Base-by-base conservation (phyloP, 2,329 filamentous ascomycete species). In the Arthroderma sp. region DNA sequence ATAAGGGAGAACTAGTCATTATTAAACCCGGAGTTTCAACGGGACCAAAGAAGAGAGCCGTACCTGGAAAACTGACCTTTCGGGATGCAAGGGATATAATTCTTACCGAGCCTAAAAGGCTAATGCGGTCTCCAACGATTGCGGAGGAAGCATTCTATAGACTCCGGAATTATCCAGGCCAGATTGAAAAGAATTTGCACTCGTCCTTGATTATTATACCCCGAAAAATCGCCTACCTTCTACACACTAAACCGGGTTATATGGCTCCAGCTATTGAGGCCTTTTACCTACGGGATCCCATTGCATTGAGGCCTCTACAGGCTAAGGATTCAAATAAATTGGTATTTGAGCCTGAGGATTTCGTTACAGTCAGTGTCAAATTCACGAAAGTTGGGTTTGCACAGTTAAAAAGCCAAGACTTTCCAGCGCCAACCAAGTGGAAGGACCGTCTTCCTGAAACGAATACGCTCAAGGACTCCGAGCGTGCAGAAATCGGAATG, bases 311-410 rank as follows among this genome's bases (percentile, higher is more conserved):
- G 57, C 81, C 84, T 0, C 74, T 95, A 2, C 74, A 84, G 57
- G 78, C 79, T 1, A 74, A 79, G 56, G 76, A 79, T 35, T 70
- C 80, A 0, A 73, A 70, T 0, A 70, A 74, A 0, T 75, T 90
- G 1, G 67, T 71, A 1, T 95, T 98, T 64, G 79, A 83, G 2
- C 90, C 90, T 0, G 72, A 79, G 49, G 91, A 97, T 67, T 80
- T 95, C 39, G 86, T 96, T 8, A 85, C 82, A 0, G 76, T 88
- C 28, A 91, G 87, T 64, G 81, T 88, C 31, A 84, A 81, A 47
- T 96, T 97, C 69, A 95, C 90, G 2, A 89, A 85, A 68, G 85
- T 95, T 0, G 82, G 95, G 1, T 98, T 88, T 68, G 93, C 94
- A 4, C 93, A 98, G 68, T 73, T 98, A 6, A 86, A 85, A 60